These are phyloP conservation scores for Aspergillus quadrilineatus DNA, from an alignment of 2,329 filamentous ascomycete genomes.

Conservation along the genomic window DNA sequence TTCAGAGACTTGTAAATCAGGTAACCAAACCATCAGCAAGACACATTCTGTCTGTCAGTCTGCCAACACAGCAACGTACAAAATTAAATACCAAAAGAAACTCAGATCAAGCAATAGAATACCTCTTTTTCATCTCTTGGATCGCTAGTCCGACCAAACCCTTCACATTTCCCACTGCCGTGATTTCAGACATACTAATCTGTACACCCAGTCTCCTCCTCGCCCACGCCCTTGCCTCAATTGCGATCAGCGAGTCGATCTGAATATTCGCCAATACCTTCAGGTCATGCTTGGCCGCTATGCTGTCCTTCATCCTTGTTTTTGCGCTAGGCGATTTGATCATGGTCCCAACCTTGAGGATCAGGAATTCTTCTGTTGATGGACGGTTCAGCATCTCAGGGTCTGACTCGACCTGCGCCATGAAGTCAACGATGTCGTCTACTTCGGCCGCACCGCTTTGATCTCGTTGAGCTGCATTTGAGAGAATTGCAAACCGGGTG, in stretches of 20 bases:
- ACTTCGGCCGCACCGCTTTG: not conserved
- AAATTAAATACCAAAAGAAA: too few relatives aligned
- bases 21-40: too few relatives aligned
- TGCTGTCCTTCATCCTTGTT: not conserved
- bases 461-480: not conserved
- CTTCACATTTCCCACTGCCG: constrained; percentile 1
- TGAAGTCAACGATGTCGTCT: constrained; percentile 5
- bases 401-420: constrained; percentile 1
- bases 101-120: not conserved
- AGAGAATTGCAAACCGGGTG: not conserved
- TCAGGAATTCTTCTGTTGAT: constrained; percentile 3
- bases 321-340: not conserved
- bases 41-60: too few relatives aligned
- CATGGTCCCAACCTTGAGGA: not conserved
- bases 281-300: not conserved
- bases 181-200: constrained; percentile 1
- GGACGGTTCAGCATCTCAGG: not conserved
- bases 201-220: constrained; percentile 3
- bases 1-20: too few relatives aligned
- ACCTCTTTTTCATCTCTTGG: not conserved
- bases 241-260: constrained; percentile 6
- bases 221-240: constrained; percentile 6
- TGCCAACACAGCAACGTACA: too few relatives aligned
- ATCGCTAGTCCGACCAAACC: constrained; percentile 2
- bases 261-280: not conserved